Percentiles rank a stretch among this genome's conserved stretches.
phyloP scores from a whole-genome alignment of 148 eudicot species.

The Persicaria tinctoria region DNA sequence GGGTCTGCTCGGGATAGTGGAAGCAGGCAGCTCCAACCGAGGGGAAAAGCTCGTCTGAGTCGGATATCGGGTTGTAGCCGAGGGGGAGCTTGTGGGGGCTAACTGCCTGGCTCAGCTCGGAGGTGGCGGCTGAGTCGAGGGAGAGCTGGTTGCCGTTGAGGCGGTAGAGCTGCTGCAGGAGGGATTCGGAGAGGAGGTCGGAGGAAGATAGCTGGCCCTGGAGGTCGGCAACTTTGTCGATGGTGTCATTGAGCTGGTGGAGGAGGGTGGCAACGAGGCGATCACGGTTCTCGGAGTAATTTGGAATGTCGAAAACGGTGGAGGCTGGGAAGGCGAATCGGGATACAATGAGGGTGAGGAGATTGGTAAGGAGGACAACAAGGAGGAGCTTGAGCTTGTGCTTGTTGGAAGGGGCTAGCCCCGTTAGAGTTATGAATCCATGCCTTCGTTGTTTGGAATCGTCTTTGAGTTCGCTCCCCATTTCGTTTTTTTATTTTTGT shows the following conservation, averaged over 20 bases:
- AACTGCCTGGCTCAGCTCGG: neutral
- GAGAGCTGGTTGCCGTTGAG: neutral
- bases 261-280: slow-evolving; percentile 33
- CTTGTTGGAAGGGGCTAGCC: neutral
- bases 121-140: neutral
- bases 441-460: neutral
- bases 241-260: slow-evolving; percentile 74
- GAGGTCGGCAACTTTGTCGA: slow-evolving; percentile 44
- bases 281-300: slow-evolving; percentile 13
- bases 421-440: too few species aligned
- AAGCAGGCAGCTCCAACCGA: slow-evolving; percentile 33
- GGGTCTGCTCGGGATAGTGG: slow-evolving; percentile 49
- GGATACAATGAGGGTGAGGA: slow-evolving; percentile 69
- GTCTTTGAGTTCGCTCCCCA: neutral
- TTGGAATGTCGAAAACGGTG: too few species aligned
- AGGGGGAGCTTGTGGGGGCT: slow-evolving; percentile 9
- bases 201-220: neutral
- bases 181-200: slow-evolving; percentile 19
- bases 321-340: slow-evolving; percentile 19
- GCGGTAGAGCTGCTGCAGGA: slow-evolving; percentile 13
- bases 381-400: neutral
- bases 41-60: slow-evolving; percentile 52
- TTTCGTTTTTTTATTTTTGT: neutral
- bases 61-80: slow-evolving; percentile 21
- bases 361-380: slow-evolving; percentile 29